phyloP scores from a whole-genome alignment of 768 basidiomycete genomes.

The Xerocomellus intermedius region DNA sequence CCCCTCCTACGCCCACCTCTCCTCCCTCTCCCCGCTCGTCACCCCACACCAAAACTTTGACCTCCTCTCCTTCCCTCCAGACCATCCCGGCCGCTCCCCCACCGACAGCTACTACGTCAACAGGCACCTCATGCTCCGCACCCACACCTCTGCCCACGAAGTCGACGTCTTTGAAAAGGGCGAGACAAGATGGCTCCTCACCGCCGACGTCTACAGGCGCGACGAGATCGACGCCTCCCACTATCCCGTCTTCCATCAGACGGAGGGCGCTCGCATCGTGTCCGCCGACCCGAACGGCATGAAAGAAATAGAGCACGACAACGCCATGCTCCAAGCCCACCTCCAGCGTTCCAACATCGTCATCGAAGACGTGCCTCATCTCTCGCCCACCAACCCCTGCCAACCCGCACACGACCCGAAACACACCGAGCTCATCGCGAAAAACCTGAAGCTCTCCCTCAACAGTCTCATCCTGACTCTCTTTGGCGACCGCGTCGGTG shows the following conservation, averaged over 20 bases:
- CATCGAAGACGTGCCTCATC: conserved; percentile 82
- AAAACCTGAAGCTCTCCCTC: conserved; percentile 85
- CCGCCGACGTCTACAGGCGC: conserved; percentile 95
- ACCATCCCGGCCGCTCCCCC: conserved; percentile 88
- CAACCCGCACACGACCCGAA: conserved; percentile 76
- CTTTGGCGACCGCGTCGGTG: conserved; percentile 62
- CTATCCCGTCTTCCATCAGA: conserved; percentile 98
- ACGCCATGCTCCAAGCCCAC: conserved; percentile 54
- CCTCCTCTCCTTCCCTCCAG: conserved; percentile 87
- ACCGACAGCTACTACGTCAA: conserved; percentile 98
- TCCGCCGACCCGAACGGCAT: conserved; percentile 53
- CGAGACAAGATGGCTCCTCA: conserved; percentile 81
- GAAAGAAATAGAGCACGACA: conserved; percentile 69
- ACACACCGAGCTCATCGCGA: conserved; percentile 70
- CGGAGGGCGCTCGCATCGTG: conserved; percentile 91
- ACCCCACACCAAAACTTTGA: conserved; percentile 93
- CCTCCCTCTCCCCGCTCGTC: conserved; percentile 85
- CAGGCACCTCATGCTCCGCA: conserved; percentile 85
- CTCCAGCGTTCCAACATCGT: conserved; percentile 73
- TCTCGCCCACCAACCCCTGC: conserved; percentile 73
- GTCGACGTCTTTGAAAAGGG: conserved; percentile 83
- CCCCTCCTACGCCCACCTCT: conserved; percentile 65
- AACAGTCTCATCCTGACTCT: conserved; percentile 82
- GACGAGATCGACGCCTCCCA: conserved; percentile 98
- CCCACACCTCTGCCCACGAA: conserved; percentile 98